phyloP scores from a whole-genome alignment of 345 rosid genomes.

The Bretschneidera sinensis region DNA sequence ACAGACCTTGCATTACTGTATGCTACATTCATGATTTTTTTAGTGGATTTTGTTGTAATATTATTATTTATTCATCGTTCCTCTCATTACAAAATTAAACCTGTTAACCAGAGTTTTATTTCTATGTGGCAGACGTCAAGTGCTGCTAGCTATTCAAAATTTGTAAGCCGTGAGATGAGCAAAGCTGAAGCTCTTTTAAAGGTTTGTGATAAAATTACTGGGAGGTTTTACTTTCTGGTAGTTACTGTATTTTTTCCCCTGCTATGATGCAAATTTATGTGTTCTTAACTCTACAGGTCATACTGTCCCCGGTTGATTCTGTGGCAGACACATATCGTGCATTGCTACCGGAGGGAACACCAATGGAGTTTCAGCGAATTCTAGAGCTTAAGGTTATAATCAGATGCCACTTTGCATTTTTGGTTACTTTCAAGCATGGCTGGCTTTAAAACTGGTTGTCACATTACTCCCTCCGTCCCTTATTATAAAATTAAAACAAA shows the following conservation, averaged over 20 bases:
- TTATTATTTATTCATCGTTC: neutral
- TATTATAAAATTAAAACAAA: too few species aligned
- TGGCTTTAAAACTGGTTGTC: neutral
- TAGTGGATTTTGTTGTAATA: neutral
- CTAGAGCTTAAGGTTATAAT: slow-evolving; percentile 79
- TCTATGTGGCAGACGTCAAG: slow-evolving; percentile 53
- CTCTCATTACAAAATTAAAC: neutral
- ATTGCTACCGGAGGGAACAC: slow-evolving; percentile 94
- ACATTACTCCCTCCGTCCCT: too few species aligned
- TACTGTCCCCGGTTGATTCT: slow-evolving; percentile 92
- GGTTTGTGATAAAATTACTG: slow-evolving; percentile 36
- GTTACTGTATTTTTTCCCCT: slow-evolving; percentile 1
- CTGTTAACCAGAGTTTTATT: neutral
- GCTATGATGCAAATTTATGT: neutral
- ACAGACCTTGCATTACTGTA: neutral
- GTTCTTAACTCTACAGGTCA: slow-evolving; percentile 45
- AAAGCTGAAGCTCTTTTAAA: slow-evolving; percentile 99
- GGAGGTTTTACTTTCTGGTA: slow-evolving; percentile 4
- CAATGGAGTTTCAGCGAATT: slow-evolving; percentile 97
- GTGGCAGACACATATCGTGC: slow-evolving; percentile 97
- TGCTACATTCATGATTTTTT: neutral
- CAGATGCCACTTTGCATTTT: neutral
- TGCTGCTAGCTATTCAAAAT: slow-evolving; percentile 89
- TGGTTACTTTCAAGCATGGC: neutral
- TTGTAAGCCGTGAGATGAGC: slow-evolving; percentile 99